Base-by-base conservation (phyloP, 371 early-diverging fungal genomes). In the Rhizomucor pusillus region DNA sequence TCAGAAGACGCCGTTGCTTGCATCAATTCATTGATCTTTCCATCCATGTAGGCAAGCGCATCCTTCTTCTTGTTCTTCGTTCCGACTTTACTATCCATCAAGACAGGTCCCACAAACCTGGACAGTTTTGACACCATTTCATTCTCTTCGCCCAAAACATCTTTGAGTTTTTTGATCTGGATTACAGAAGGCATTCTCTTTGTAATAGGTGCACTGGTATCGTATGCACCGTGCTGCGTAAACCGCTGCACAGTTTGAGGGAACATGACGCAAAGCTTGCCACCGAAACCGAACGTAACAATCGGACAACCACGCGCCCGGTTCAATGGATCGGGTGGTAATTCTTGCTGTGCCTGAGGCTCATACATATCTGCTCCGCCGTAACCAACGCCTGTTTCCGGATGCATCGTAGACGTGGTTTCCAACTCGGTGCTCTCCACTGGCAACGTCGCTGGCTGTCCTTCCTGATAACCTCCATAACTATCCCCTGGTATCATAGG, bases 201-300 rank as follows among this genome's bases (percentile, higher is more conserved):
- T 29, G 73, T 74, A 45, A 76, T 70, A 37, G 78, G 72, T 7
- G 64, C 57, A 36, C 58, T 62, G 10, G 45, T 50, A 14, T 72
- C 70, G 49, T 57, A 66, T 14, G 82, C 83, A 19, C 48, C 60
- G 20, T 62, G 56, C 20, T 65, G 56, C 20, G 71, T 70, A 37
- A 85, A 88, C 5, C 89, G 83, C 62, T 83, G 87, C 5, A 88
- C 86, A 5, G 79, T 74, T 25, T 75, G 85, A 20, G 93, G 94
- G 59, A 86, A 81, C 61, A 87, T 87, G 14, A 84, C 73, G 43
- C 91, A 68, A 24, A 95, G 71, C 59, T 85, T 84, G 33, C 97
- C 97, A 47, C 93, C 93, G 75, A 94, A 90, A 14, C 94, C 93
- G 69, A 93, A 93, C 0, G 82, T 65, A 5, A 89, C 80, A 18